Percentiles rank a stretch among this genome's conserved stretches.
Evolutionary conservation across 768 basidiomycete genomes (phyloP).

Genomic region (Amanita subjunquillea): DNA sequence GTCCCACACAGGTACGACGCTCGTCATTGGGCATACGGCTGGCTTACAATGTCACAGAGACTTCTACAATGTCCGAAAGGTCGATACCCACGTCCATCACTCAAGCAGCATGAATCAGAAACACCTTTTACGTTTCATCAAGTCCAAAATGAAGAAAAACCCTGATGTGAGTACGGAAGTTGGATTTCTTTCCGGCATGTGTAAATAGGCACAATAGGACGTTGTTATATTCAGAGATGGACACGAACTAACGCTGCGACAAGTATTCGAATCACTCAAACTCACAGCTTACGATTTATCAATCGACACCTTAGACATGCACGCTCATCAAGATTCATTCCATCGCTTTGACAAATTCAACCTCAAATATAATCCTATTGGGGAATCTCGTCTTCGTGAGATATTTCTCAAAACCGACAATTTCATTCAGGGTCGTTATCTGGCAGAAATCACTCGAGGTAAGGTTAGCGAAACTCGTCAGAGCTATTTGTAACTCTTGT

Average conservation of each 20-base stretch:
- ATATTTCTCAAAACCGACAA: slow-evolving; percentile 99
- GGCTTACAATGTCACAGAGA: slow-evolving; percentile 41
- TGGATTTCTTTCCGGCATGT: neutral
- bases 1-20: slow-evolving; percentile 71
- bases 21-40: neutral
- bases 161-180: slow-evolving; percentile 45
- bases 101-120: slow-evolving; percentile 99
- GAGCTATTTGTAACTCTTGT: neutral
- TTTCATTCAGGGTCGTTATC: slow-evolving; percentile 81
- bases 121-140: slow-evolving; percentile 95
- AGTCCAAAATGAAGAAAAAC: slow-evolving; percentile 91
- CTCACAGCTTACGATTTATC: slow-evolving; percentile 96
- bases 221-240: slow-evolving; percentile 94
- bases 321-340: slow-evolving; percentile 96
- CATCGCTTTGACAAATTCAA: slow-evolving; percentile 99
- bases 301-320: slow-evolving; percentile 99
- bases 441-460: slow-evolving; percentile 94
- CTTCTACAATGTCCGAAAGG: slow-evolving; percentile 97
- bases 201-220: slow-evolving; percentile 41
- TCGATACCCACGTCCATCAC: slow-evolving; percentile 98
- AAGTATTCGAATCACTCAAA: slow-evolving; percentile 95
- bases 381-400: slow-evolving; percentile 88
- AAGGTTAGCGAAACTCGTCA: neutral
- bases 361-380: slow-evolving; percentile 93
- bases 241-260: slow-evolving; percentile 72